Evolutionary conservation across 768 basidiomycete genomes (phyloP).

Genomic region (Lenzites betulinus): DNA sequence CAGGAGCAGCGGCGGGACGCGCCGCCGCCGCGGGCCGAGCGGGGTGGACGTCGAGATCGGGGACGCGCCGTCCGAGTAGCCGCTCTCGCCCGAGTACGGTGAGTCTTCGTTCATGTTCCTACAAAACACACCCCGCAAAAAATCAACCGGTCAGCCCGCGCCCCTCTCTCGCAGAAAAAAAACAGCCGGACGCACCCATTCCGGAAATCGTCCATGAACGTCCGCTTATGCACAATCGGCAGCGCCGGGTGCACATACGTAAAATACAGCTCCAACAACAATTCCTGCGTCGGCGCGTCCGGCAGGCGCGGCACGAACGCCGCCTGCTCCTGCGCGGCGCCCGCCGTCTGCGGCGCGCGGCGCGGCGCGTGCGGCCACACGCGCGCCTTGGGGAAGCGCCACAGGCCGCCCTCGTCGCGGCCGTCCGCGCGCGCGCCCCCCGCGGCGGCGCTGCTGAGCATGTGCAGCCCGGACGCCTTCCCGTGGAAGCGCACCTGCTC

Average conservation of each 20-base stretch:
- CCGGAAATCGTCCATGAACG: slow-evolving; percentile 62
- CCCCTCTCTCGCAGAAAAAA: neutral
- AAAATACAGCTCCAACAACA: slow-evolving; percentile 77
- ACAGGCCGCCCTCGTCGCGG: slow-evolving; percentile 75
- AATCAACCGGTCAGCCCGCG: too few relatives aligned
- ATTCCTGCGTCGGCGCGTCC: slow-evolving; percentile 57
- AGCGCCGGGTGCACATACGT: slow-evolving; percentile 77
- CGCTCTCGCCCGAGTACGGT: slow-evolving; percentile 34
- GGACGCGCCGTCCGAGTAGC: slow-evolving; percentile 25
- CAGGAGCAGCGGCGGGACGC: slow-evolving; percentile 65
- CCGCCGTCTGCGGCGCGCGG: slow-evolving; percentile 26
- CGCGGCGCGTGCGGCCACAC: slow-evolving; percentile 83
- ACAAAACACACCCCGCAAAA: neutral
- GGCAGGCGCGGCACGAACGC: slow-evolving; percentile 53
- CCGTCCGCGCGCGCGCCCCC: slow-evolving; percentile 60
- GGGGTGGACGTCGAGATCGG: slow-evolving; percentile 35
- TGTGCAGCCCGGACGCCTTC: slow-evolving; percentile 78
- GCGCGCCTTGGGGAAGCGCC: slow-evolving; percentile 86
- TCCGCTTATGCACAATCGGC: slow-evolving; percentile 72
- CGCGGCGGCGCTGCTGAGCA: too few relatives aligned
- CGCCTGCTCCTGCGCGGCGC: slow-evolving; percentile 37
- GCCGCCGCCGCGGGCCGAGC: slow-evolving; percentile 44
- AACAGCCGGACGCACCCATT: slow-evolving; percentile 35
- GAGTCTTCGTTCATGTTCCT: slow-evolving; percentile 31
- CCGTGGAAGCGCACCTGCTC: slow-evolving; percentile 86